Evolutionary conservation across 257 asterid species (phyloP), one percentile per base, ranked within the genome.

Genomic region (Dorcoceras hygrometricum): DNA sequence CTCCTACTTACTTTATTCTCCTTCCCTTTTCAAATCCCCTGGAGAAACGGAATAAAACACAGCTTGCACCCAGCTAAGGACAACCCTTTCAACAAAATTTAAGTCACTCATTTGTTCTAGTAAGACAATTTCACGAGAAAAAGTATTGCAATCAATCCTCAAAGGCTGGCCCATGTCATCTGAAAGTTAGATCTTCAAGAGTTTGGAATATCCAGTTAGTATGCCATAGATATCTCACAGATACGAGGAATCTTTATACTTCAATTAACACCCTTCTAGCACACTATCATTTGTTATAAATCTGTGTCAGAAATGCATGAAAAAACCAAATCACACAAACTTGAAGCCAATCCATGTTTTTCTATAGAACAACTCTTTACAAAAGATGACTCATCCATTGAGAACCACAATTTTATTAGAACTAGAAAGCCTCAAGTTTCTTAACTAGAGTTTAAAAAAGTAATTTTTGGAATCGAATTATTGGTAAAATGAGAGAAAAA

Each of bases 241-340:
- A 22, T 26, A 9, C 20, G 0, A 63, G 65, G 51, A 64, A 46
- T 51, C 23, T 51, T 8, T 48, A 39, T 34, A 23, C 53, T 66
- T 64, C 43, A 43, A 46, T 34, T 20, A 57, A 16, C 9, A 50
- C 70, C 24, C 39, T 28, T 71, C 36, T 56, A 27, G 63, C 73
- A 65, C 31, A 20, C 51, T 39, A 39, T 11, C 6, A 39, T n/a
- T 53, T 55, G 34, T 23, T 19, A 28, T 8, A 57, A 53, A 53
- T 43, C 43, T 51, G 18, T 28, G 32, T 24, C 48, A 69, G 66
- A 12, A 65, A 34, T 39, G 24, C 24, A 48, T 31, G 57, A 57
- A 55, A 27, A n/a, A 57, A 62, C 3, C 4, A 55, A 70, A 36
- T 25, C 10, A 60, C 14, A 31, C 27, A 64, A n/a, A 36, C 55